Conservation (phyloP, 805 yeast species). For the Starmerella stigmatis region DNA sequence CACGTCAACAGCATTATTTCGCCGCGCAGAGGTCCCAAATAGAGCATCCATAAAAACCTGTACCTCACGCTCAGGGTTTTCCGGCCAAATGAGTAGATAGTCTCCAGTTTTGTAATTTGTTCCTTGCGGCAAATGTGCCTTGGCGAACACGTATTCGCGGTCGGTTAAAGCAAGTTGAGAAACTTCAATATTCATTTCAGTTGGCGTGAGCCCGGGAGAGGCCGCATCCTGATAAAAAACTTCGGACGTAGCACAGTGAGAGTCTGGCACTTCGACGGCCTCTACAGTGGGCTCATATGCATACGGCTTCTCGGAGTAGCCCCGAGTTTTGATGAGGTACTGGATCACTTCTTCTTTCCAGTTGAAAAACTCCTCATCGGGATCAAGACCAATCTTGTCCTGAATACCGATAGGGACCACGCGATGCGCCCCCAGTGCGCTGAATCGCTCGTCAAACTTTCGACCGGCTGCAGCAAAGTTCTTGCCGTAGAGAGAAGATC, state of each 20-base stretch:
- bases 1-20: conserved; percentile 38
- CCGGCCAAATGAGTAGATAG: conserved; percentile 80
- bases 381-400: conserved; percentile 71
- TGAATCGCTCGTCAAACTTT: conserved; percentile 37
- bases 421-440: conserved; percentile 48
- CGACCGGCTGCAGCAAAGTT: conserved; percentile 56
- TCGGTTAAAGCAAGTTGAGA: conserved; percentile 8
- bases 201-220: neutral
- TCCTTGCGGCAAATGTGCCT: conserved; percentile 42
- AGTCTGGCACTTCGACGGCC: conserved; percentile 24
- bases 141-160: conserved; percentile 46
- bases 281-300: conserved; percentile 49
- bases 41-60: conserved; percentile 45
- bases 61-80: conserved; percentile 56
- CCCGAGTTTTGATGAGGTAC: conserved; percentile 43
- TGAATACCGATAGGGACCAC: conserved; percentile 62
- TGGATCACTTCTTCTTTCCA: conserved; percentile 69
- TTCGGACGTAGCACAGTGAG: neutral
- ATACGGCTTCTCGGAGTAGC: conserved; percentile 56
- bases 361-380: conserved; percentile 70
- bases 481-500: conserved; percentile 75
- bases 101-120: conserved; percentile 70
- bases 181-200: neutral
- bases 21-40: conserved; percentile 34
- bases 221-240: neutral